phyloP scores from a whole-genome alignment of 805 yeast species.

The Saccharomyces eubayanus region DNA sequence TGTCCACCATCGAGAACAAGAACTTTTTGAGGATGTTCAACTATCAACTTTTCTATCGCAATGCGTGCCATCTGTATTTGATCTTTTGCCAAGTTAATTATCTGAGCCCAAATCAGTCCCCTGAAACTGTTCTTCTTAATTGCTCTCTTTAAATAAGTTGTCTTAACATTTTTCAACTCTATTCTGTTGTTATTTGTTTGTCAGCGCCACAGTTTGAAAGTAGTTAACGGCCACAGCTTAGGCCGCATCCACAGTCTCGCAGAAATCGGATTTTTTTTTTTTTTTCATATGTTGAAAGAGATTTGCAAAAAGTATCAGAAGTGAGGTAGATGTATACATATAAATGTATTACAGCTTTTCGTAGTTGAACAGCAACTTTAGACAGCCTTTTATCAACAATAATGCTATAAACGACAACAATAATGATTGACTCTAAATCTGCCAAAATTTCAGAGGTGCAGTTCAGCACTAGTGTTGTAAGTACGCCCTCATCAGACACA shows the following conservation, averaged over 20 bases:
- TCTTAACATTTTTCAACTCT: neutral
- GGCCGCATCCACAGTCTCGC: neutral
- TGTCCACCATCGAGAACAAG: constrained; percentile 47
- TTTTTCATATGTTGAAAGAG: neutral
- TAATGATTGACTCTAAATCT: neutral
- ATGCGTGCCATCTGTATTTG: neutral
- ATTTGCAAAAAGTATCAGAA: neutral
- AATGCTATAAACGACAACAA: neutral
- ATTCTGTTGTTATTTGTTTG: neutral
- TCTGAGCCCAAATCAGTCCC: neutral
- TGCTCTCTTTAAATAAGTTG: neutral
- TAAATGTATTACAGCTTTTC: neutral
- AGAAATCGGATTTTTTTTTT: neutral
- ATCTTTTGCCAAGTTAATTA: neutral
- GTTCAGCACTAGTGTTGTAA: neutral
- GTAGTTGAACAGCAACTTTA: neutral
- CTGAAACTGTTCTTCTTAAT: neutral
- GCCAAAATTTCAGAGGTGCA: neutral
- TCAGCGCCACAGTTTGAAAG: neutral
- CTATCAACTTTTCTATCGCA: constrained; percentile 3
- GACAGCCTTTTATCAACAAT: neutral
- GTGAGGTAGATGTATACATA: neutral
- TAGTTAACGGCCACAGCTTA: neutral
- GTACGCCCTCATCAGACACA: neutral
- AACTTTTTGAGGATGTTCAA: neutral